phyloP scores from a whole-genome alignment of 2,329 filamentous ascomycete species.

The Rutstroemia sp. region DNA sequence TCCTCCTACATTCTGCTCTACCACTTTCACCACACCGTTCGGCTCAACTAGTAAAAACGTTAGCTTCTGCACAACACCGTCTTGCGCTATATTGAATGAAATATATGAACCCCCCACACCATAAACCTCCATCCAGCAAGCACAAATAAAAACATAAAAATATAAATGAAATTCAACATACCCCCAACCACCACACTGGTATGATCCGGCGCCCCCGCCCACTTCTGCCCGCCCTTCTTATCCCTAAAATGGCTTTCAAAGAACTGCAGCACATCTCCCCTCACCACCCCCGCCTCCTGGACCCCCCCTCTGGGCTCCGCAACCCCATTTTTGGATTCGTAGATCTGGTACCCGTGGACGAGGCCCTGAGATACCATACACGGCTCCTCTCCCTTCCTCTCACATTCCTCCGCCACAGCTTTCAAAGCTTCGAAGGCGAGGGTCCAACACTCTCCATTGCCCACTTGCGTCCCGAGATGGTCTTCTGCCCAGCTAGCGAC shows the following conservation, averaged over 20 bases:
- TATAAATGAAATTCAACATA: neutral
- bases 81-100: neutral
- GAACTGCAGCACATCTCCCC: slow-evolving; percentile 33
- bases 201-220: slow-evolving; percentile 30
- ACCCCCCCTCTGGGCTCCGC: slow-evolving; percentile 19
- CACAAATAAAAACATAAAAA: neutral
- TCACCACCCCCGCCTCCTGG: slow-evolving; percentile 22
- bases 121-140: neutral
- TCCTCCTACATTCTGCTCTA: slow-evolving; percentile 30
- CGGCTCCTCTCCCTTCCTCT: slow-evolving; percentile 24
- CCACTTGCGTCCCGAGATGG: slow-evolving; percentile 28
- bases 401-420: slow-evolving; percentile 20
- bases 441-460: slow-evolving; percentile 34
- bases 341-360: slow-evolving; percentile 30
- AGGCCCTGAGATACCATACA: slow-evolving; percentile 28
- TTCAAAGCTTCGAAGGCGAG: slow-evolving; percentile 29
- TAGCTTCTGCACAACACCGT: too few relatives aligned
- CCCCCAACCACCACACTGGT: slow-evolving; percentile 27
- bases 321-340: slow-evolving; percentile 19
- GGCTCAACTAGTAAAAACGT: slow-evolving; percentile 14
- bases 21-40: slow-evolving; percentile 24
- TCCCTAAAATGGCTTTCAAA: slow-evolving; percentile 25
- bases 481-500: slow-evolving; percentile 29
- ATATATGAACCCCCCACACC: too few relatives aligned
- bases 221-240: slow-evolving; percentile 21